Percentiles rank a stretch among this genome's conserved stretches.
phyloP scores from a whole-genome alignment of 208 protist species.

The Borovskyia barvae region DNA sequence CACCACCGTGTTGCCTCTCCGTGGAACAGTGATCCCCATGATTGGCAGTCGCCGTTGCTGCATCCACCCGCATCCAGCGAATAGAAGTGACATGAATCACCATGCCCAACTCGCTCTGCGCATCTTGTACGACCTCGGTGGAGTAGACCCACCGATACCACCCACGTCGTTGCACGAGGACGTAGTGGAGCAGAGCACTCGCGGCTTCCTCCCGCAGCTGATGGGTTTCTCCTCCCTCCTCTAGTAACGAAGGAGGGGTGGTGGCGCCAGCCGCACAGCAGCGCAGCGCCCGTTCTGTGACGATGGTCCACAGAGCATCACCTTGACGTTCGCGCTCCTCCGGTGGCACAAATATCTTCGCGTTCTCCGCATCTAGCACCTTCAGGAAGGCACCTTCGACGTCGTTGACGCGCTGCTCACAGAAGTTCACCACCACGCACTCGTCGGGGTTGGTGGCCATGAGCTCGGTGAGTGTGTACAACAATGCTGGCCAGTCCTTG shows the following conservation, averaged over 20 bases:
- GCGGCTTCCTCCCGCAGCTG: slow-evolving; percentile 15
- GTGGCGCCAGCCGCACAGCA: slow-evolving; percentile 2
- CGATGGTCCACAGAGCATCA: slow-evolving; percentile 17
- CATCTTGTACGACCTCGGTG: slow-evolving; percentile 45
- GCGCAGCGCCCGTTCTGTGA: slow-evolving; percentile 4
- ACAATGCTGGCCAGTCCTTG: slow-evolving; percentile 73
- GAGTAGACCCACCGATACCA: slow-evolving; percentile 35
- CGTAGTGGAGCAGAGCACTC: slow-evolving; percentile 14
- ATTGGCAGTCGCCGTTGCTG: background rate
- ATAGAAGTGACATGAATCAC: slow-evolving; percentile 59
- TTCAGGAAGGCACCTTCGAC: slow-evolving; percentile 75
- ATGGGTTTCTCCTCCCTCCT: no score
- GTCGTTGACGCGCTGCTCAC: slow-evolving; percentile 85
- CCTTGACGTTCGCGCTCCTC: slow-evolving; percentile 1
- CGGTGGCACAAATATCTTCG: slow-evolving; percentile 5
- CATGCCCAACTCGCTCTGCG: slow-evolving; percentile 72
- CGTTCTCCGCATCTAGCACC: slow-evolving; percentile 63
- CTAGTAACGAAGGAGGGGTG: background rate
- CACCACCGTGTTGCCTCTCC: no score
- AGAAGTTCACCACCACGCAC: slow-evolving; percentile 85
- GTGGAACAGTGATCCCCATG: no score
- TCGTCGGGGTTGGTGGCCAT: slow-evolving; percentile 42
- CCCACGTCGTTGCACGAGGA: slow-evolving; percentile 39
- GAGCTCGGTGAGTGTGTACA: slow-evolving; percentile 84
- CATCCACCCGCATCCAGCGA: slow-evolving; percentile 32